Evolutionary conservation across 2,329 filamentous ascomycete species (phyloP).

Genomic region (Phyllosticta citrichinensis): DNA sequence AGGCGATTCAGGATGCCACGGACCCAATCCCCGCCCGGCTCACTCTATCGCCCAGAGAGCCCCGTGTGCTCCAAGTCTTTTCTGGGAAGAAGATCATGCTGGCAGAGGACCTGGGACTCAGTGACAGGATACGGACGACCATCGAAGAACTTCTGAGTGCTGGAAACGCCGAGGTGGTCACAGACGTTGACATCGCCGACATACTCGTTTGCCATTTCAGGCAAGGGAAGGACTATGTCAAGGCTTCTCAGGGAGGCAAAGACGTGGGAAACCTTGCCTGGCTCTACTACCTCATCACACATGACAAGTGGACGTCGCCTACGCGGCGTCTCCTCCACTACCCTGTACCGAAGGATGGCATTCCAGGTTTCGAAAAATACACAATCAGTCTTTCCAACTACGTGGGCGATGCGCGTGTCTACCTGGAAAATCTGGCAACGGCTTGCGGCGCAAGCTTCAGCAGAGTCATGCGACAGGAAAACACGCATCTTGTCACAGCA

Average conservation of each 20-base stretch:
- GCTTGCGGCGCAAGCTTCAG: slow-evolving; percentile 83
- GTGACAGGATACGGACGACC: slow-evolving; percentile 53
- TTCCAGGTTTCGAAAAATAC: slow-evolving; percentile 67
- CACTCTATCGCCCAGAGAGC: neutral
- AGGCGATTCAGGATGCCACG: slow-evolving; percentile 57
- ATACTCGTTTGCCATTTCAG: slow-evolving; percentile 84
- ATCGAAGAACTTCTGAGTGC: slow-evolving; percentile 60
- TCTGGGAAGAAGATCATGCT: slow-evolving; percentile 68
- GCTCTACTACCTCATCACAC: slow-evolving; percentile 85
- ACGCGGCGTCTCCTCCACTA: slow-evolving; percentile 80
- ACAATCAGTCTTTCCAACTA: slow-evolving; percentile 93
- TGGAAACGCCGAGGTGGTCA: slow-evolving; percentile 61
- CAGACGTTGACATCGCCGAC: slow-evolving; percentile 58
- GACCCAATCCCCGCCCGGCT: slow-evolving; percentile 38
- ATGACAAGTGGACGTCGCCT: slow-evolving; percentile 82
- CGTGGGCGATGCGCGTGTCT: slow-evolving; percentile 83
- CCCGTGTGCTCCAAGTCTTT: slow-evolving; percentile 51
- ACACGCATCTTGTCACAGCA: slow-evolving; percentile 91
- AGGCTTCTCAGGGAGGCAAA: slow-evolving; percentile 65
- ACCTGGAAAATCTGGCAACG: slow-evolving; percentile 82
- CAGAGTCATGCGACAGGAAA: slow-evolving; percentile 88
- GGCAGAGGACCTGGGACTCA: slow-evolving; percentile 62
- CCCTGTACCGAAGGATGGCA: slow-evolving; percentile 64
- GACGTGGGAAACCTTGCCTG: slow-evolving; percentile 88
- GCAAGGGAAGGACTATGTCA: slow-evolving; percentile 66